phyloP scores from a whole-genome alignment of 2,329 filamentous ascomycete species.

The Aspergillus eucalypticola region DNA sequence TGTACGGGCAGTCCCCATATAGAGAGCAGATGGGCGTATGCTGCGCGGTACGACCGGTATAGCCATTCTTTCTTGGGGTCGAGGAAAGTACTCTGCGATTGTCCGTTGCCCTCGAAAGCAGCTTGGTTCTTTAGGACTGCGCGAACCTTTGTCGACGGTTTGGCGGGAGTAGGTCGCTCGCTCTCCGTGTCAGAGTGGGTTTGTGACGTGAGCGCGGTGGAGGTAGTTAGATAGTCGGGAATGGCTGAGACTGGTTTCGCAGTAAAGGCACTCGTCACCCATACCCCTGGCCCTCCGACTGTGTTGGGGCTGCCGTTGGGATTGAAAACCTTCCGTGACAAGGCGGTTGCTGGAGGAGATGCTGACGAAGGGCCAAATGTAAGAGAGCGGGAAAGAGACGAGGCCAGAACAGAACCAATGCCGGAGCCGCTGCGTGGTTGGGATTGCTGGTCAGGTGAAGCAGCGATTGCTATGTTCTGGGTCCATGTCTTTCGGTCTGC shows the following conservation, averaged over 20 bases:
- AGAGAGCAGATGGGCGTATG: slow-evolving; percentile 61
- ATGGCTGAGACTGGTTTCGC: slow-evolving; percentile 28
- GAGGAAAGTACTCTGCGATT: slow-evolving; percentile 50
- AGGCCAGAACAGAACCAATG: slow-evolving; percentile 45
- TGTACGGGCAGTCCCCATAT: slow-evolving; percentile 59
- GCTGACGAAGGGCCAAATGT: slow-evolving; percentile 46
- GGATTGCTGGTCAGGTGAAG: slow-evolving; percentile 45
- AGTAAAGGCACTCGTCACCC: slow-evolving; percentile 28
- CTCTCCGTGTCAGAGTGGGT: slow-evolving; percentile 43
- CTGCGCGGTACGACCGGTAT: slow-evolving; percentile 55
- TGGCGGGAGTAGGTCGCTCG: slow-evolving; percentile 32
- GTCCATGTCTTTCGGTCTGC: slow-evolving; percentile 46
- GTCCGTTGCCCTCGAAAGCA: slow-evolving; percentile 56
- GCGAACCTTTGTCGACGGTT: slow-evolving; percentile 42
- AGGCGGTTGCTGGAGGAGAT: slow-evolving; percentile 40
- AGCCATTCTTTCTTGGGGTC: slow-evolving; percentile 50
- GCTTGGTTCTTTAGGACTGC: slow-evolving; percentile 58
- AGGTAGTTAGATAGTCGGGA: slow-evolving; percentile 33
- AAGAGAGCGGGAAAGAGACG: slow-evolving; percentile 48
- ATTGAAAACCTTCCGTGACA: slow-evolving; percentile 40
- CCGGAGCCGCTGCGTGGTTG: slow-evolving; percentile 42
- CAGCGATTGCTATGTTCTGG: slow-evolving; percentile 41
- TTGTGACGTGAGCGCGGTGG: slow-evolving; percentile 32
- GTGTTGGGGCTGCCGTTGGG: slow-evolving; percentile 39
- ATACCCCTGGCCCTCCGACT: slow-evolving; percentile 28